Conservation (phyloP, 75 land plant species). For the Pseudotsuga menziesii region DNA sequence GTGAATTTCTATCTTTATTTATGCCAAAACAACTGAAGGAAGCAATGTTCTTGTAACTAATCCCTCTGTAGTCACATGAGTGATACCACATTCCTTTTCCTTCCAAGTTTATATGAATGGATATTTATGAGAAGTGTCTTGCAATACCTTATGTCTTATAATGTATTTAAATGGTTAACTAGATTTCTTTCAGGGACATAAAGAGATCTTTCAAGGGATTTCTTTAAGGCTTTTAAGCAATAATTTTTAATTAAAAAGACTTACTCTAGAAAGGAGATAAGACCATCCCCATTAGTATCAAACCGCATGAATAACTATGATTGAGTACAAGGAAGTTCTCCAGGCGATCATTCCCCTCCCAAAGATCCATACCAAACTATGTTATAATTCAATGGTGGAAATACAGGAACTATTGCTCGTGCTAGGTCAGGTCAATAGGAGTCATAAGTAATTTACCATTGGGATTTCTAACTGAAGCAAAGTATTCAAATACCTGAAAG, state of each 20-base stretch:
- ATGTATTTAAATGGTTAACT: no score
- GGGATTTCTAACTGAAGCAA: constrained; percentile 50
- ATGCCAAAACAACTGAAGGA: no score
- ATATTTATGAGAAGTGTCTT: no score
- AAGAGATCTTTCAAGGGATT: no score
- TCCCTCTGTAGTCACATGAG: no score
- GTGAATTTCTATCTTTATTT: no score
- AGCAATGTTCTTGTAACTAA: no score
- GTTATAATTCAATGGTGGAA: constrained; percentile 84
- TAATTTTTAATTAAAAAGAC: constrained; percentile 10
- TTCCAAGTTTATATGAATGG: no score
- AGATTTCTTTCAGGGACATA: no score
- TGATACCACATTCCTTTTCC: no score
- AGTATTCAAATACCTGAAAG: constrained; percentile 88
- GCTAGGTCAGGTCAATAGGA: constrained; percentile 81
- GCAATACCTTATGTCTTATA: no score
- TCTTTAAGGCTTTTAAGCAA: no score
- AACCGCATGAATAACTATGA: constrained; percentile 89
- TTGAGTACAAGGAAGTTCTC: constrained; percentile 68
- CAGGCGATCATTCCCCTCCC: constrained; percentile 65
- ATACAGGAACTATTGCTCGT: constrained; percentile 93
- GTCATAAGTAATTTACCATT: constrained; percentile 75
- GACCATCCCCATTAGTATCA: constrained; percentile 87
- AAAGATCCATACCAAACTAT: constrained; percentile 68
- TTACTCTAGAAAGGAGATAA: constrained; percentile 90